Conservation (phyloP, 176 grass and related monocot genomes). For the Tillandsia fasciculata region DNA sequence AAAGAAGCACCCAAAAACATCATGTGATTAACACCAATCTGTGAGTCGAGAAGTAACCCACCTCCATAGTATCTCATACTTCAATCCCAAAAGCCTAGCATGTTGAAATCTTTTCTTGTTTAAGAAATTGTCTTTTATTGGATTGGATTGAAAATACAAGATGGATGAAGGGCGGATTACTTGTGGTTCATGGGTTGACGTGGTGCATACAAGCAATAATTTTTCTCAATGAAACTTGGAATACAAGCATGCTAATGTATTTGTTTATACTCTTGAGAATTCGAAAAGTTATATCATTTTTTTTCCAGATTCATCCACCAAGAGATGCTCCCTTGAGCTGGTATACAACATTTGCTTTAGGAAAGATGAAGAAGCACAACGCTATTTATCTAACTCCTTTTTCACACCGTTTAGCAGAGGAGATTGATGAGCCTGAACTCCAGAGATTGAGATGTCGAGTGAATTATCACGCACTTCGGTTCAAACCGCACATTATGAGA, state of each 20-base stretch:
- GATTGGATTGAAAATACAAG: no score
- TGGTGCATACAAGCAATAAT: no score
- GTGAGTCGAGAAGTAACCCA: no score
- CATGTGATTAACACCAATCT: no score
- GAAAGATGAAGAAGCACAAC: constrained; percentile 80
- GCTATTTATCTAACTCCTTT: constrained; percentile 96
- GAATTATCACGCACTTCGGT: constrained; percentile 91
- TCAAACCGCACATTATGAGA: constrained; percentile 91
- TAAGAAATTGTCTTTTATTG: no score
- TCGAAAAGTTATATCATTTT: no score
- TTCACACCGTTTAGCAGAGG: constrained; percentile 88
- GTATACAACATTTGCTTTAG: constrained; percentile 79
- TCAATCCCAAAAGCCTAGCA: no score
- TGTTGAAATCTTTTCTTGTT: no score
- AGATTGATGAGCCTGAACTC: constrained; percentile 73
- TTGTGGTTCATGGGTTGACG: no score
- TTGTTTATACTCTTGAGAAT: no score
- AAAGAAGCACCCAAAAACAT: not conserved
- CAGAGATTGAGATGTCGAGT: constrained; percentile 97
- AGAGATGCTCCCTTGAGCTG: constrained; percentile 91
- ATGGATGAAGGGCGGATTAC: no score
- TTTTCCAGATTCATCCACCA: constrained; percentile 76
- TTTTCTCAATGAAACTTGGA: not conserved
- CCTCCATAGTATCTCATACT: no score
- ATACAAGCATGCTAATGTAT: not conserved